Evolutionary conservation across 768 basidiomycete species (phyloP), one percentile per base, ranked within the genome.

Genomic region (Hemileccinum impolitum): DNA sequence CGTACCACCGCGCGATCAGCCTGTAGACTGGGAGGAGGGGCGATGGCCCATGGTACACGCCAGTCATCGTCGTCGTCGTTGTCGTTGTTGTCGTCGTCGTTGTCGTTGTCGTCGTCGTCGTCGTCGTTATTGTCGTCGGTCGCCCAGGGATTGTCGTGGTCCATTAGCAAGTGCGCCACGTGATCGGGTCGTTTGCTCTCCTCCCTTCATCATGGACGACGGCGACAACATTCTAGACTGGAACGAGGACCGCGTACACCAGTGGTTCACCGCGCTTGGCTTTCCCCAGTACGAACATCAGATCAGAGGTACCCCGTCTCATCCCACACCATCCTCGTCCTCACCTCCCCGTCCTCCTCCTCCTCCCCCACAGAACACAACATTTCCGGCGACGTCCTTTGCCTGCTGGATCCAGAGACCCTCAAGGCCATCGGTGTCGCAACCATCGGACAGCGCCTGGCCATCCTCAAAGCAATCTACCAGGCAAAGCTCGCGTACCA

Each of bases 381-480:
- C 54, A 90, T 99, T 55, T 86, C 87, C 15, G 96, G 96, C 47
- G 94, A 97, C 54, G 82, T 91, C 2, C 78, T 99, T 7, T 83
- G 87, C 54, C 73, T 88, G 59, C 77, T 97, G 41, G 88, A 93
- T 64, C 77, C 83, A n/a, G 89, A 94, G 19, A 70, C 81, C 2
- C 80, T 99, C 55, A 90, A 89, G 68, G 84, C 88, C 37, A 73
- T 97, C 48, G 96, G 96, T 8, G 79, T 99, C 37, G 64, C 79
- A n/a, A 90, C 88, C 31, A 81, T 98, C 54, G 96, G 96, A 18
- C 94, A 97, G 69, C 77, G 96, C 47, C 72, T 99, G 31, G 76
- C 89, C 38, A 92, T 98, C 54, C 83, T 98, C 65, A 94, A 93
- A 68, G 86, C 88, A 41, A 84, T 97, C 49, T 98, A 96, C 72